Base-by-base conservation (phyloP, 208 protist species). In the Trypanosoma cruzi region DNA sequence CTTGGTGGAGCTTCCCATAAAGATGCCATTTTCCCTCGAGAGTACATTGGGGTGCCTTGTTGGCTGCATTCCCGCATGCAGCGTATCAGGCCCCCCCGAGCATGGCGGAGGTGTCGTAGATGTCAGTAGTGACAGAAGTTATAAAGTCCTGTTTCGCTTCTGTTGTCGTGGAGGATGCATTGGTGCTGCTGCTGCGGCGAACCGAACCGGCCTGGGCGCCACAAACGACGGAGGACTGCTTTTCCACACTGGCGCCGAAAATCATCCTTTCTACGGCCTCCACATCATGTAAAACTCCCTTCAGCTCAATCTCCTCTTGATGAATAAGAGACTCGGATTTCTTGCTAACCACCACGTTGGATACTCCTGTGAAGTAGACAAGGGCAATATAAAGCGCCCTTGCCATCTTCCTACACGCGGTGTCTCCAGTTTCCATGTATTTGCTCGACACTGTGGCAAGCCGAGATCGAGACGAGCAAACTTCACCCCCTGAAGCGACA, bases 341-440 rank as follows among this genome's bases (percentile, higher is more conserved):
- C 18, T 76, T 78, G 53, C 90, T 80, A 20, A 31, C 31, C 28
- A 86, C 80, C 22, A 48, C 48, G 36, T 81, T 67, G 14, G 52
- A 34, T 4, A 32, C 24, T 26, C 16, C 49, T 49, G 40, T 52
- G 66, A 68, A 66, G 36, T 49, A 62, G 28, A 75, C 75, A n/a
- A 96, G 69, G n/a, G 87, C 75, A 29, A 86, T 85, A 71, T 75
- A 87, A 24, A 96, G 66, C 13, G 86, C 81, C 16, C 90, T 82
- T 18, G 88, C 85, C 90, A 96, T 94, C 55, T 86, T 87, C 52
- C 90, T 82, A 65, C 80, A 90, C 0, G 79, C 79, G 7, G 82
- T 82, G 71, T 96, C 90, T 13, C 90, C 90, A 6, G 84, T 78
- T 1, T 75, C 67, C 20, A 87, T 80, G 65, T 87, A 92, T n/a